These are phyloP conservation scores for Yamadazyma pseudoaaseri DNA, from an alignment of 1,139 yeast species.

Conservation along the genomic window DNA sequence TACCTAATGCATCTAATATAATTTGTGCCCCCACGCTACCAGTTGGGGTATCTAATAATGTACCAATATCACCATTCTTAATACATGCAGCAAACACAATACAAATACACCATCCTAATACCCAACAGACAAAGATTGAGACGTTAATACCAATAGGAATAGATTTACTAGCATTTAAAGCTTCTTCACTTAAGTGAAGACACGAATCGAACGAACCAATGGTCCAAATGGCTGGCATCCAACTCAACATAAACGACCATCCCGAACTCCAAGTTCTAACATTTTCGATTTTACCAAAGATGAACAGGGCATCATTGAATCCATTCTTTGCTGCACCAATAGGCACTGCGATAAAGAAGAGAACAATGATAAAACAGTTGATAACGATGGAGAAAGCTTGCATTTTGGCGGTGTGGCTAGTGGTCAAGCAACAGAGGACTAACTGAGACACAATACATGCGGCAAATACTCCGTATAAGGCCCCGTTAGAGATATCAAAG, in stretches of 20 bases:
- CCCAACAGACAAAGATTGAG: constrained; percentile 53
- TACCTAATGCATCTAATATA: constrained; percentile 63
- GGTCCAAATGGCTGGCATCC: constrained; percentile 69
- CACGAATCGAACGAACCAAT: constrained; percentile 71
- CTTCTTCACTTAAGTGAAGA: constrained; percentile 74
- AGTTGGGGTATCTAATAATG: constrained; percentile 41
- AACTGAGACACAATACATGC: constrained; percentile 29
- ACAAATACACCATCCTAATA: constrained; percentile 58
- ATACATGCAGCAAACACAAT: constrained; percentile 58
- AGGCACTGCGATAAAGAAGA: constrained; percentile 70
- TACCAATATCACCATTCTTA: constrained; percentile 44
- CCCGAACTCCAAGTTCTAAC: constrained; percentile 60
- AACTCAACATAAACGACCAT: constrained; percentile 61
- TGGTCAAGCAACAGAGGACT: constrained; percentile 29
- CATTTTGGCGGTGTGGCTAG: constrained; percentile 50
- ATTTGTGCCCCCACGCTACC: constrained; percentile 68
- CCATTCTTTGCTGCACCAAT: constrained; percentile 37
- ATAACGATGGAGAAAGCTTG: constrained; percentile 60
- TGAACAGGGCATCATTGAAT: constrained; percentile 43
- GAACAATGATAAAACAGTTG: constrained; percentile 52
- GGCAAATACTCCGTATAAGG: constrained; percentile 36
- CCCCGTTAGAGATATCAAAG: constrained; percentile 30
- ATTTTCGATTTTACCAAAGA: constrained; percentile 58
- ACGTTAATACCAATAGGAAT: constrained; percentile 62
- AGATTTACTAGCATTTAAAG: constrained; percentile 61